Conservation (phyloP, 306 rosid species). For the Ochetophila trinervis region DNA sequence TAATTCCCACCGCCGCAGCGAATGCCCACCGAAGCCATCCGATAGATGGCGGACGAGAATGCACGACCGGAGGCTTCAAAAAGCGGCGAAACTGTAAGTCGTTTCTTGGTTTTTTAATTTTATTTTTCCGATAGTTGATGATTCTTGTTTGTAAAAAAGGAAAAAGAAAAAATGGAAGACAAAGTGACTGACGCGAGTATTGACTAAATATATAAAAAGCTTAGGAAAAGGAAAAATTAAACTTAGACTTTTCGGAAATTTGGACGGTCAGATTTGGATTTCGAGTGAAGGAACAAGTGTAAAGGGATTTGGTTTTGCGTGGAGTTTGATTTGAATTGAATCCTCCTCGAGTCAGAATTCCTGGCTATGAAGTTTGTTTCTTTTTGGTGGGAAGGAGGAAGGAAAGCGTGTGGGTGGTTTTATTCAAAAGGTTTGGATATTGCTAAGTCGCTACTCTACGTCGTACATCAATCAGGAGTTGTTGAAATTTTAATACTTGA, state of each 20-base stretch:
- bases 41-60: not conserved
- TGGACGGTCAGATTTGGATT: not conserved
- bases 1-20: conserved; percentile 36
- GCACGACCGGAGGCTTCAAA: not conserved
- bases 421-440: not conserved
- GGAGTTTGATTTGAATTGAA: too few species aligned
- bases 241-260: not conserved
- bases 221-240: not conserved
- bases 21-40: conserved; percentile 42
- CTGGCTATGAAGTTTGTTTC: too few species aligned
- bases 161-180: not conserved
- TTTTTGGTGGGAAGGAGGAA: not conserved
- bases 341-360: too few species aligned
- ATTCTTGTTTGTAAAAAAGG: too few species aligned
- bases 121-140: too few species aligned
- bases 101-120: too few species aligned
- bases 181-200: too few species aligned
- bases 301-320: too few species aligned
- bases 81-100: too few species aligned
- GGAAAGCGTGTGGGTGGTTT: not conserved
- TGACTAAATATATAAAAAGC: not conserved
- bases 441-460: not conserved
- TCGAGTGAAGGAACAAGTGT: too few species aligned
- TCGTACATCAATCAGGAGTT: not conserved
- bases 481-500: not conserved